These are phyloP conservation scores for Wilcoxina mikolae DNA, from an alignment of 495 filamentous ascomycete species.

Conservation along the genomic window DNA sequence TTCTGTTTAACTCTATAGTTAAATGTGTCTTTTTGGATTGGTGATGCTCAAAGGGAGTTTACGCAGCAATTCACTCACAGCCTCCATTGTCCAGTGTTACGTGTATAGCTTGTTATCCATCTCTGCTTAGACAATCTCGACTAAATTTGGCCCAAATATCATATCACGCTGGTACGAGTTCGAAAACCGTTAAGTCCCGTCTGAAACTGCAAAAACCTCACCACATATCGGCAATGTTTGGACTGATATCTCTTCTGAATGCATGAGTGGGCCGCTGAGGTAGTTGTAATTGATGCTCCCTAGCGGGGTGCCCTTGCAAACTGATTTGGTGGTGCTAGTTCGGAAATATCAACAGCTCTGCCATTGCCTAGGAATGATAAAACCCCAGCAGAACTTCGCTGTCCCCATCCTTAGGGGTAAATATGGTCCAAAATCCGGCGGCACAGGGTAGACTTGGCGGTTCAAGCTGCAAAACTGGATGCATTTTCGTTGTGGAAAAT, in stretches of 20 bases:
- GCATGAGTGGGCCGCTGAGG: too few relatives aligned
- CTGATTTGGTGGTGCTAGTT: not conserved
- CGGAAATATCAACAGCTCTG: not conserved
- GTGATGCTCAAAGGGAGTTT: too few relatives aligned
- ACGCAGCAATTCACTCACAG: not conserved
- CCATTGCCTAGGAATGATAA: not conserved
- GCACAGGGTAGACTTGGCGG: too few relatives aligned
- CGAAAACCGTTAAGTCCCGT: not conserved
- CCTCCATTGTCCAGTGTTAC: not conserved
- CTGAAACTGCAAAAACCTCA: not conserved
- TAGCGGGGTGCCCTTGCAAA: not conserved
- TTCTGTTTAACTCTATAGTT: not conserved
- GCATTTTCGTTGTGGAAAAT: too few relatives aligned
- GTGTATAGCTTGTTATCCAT: not conserved
- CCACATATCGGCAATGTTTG: not conserved
- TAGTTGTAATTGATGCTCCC: not conserved
- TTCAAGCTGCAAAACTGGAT: too few relatives aligned
- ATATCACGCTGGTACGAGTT: not conserved
- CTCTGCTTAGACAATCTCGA: not conserved
- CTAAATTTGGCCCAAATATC: not conserved
- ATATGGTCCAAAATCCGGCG: too few relatives aligned
- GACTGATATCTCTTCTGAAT: too few relatives aligned
- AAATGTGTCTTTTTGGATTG: not conserved
- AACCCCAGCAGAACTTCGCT: not conserved
- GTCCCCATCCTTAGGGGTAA: not conserved